Evolutionary conservation across 2,329 filamentous ascomycete genomes (phyloP).

Genomic region (Fusarium sp.): DNA sequence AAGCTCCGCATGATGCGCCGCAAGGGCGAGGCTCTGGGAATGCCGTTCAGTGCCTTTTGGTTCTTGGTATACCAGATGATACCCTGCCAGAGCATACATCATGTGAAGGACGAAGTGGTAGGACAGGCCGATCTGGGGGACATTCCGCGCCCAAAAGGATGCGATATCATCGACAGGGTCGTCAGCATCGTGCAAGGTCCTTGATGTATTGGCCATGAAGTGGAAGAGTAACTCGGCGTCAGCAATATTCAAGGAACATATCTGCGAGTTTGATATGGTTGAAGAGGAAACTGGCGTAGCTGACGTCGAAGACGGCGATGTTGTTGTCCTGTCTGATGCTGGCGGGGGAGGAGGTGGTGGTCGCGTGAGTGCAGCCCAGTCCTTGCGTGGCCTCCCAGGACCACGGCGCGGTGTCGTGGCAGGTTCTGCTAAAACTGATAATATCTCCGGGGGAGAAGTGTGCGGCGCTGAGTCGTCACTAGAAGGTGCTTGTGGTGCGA

Average conservation of each 20-base stretch:
- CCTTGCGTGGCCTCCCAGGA: constrained; percentile 44
- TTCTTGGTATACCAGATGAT: constrained; percentile 40
- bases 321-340: constrained; percentile 33
- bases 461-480: constrained; percentile 31
- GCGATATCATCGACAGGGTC: constrained; percentile 31
- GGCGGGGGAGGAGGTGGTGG: constrained; percentile 23
- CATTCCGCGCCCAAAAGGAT: constrained; percentile 44
- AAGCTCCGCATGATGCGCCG: constrained; percentile 38
- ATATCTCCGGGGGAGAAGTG: constrained; percentile 22
- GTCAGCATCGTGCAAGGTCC: constrained; percentile 33
- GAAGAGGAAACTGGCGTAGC: constrained; percentile 37
- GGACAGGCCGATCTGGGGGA: constrained; percentile 41
- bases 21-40: constrained; percentile 30
- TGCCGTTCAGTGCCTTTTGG: constrained; percentile 30
- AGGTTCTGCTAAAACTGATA: constrained; percentile 26
- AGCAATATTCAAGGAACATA: constrained; percentile 39
- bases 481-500: constrained; percentile 33
- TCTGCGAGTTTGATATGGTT: constrained; percentile 31
- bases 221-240: constrained; percentile 46
- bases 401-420: constrained; percentile 38
- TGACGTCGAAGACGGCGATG: constrained; percentile 37
- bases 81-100: constrained; percentile 41
- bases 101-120: constrained; percentile 46
- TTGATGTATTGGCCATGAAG: constrained; percentile 40
- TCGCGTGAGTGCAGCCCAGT: constrained; percentile 42